phyloP scores from a whole-genome alignment of 176 grass and related monocot species.

The Oryza longistaminata region DNA sequence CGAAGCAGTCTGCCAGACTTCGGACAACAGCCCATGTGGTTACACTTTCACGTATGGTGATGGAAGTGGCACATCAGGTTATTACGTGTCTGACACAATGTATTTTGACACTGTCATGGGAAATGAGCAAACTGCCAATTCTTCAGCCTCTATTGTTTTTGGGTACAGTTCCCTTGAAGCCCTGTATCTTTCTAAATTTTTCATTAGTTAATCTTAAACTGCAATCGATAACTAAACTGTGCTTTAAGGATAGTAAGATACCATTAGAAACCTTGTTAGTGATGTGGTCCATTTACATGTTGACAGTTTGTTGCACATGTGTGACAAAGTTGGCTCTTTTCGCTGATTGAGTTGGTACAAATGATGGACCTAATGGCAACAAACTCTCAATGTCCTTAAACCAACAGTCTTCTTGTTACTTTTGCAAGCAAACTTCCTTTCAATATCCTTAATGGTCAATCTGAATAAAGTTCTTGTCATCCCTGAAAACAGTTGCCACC shows the following conservation, averaged over 20 bases:
- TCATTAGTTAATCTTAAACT: slow-evolving; percentile 6
- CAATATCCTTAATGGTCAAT: neutral
- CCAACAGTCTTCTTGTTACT: slow-evolving; percentile 23
- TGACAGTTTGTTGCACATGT: slow-evolving; percentile 25
- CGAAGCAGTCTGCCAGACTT: slow-evolving; percentile 68
- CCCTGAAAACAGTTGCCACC: neutral
- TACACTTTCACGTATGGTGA: slow-evolving; percentile 97
- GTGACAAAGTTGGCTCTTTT: slow-evolving; percentile 2
- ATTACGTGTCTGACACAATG: slow-evolving; percentile 80
- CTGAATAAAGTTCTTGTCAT: slow-evolving; percentile 1
- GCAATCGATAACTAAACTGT: neutral
- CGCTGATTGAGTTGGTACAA: slow-evolving; percentile 37
- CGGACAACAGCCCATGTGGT: slow-evolving; percentile 50
- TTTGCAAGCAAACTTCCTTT: slow-evolving; percentile 6
- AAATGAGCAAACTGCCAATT: slow-evolving; percentile 75
- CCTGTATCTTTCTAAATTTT: slow-evolving; percentile 2
- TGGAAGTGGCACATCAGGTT: slow-evolving; percentile 93
- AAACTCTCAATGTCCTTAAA: slow-evolving; percentile 26
- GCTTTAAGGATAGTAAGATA: neutral
- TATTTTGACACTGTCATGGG: slow-evolving; percentile 71
- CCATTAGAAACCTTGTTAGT: slow-evolving; percentile 13
- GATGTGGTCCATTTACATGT: slow-evolving; percentile 31
- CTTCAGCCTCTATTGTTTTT: slow-evolving; percentile 82
- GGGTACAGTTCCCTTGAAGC: slow-evolving; percentile 59
- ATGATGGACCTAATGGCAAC: slow-evolving; percentile 3